phyloP scores from a whole-genome alignment of 495 filamentous ascomycete genomes.

The Lindgomyces ingoldianus region DNA sequence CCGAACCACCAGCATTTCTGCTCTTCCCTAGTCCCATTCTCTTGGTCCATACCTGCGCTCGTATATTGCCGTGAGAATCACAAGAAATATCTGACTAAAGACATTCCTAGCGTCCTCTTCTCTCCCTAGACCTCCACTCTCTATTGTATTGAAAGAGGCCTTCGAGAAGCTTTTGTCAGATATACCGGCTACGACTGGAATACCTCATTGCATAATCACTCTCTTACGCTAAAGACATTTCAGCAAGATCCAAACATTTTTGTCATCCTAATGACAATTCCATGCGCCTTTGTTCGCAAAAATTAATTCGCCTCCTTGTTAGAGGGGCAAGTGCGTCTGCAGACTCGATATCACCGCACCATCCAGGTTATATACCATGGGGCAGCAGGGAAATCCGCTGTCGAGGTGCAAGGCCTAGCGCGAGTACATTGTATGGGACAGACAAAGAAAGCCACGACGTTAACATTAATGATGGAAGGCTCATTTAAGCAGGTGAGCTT shows the following conservation, averaged over 20 bases:
- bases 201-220: slow-evolving; percentile 28
- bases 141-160: slow-evolving; percentile 43
- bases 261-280: slow-evolving; percentile 23
- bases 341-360: slow-evolving; percentile 20
- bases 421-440: slow-evolving; percentile 17
- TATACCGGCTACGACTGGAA: slow-evolving; percentile 49
- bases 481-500: slow-evolving; percentile 11
- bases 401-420: slow-evolving; percentile 15
- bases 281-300: slow-evolving; percentile 13
- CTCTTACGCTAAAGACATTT: slow-evolving; percentile 5
- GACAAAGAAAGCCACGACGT: slow-evolving; percentile 6
- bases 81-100: neutral
- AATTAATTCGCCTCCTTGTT: neutral
- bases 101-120: slow-evolving; percentile 52
- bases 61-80: neutral
- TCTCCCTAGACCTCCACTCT: slow-evolving; percentile 51
- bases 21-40: neutral
- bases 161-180: slow-evolving; percentile 39
- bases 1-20: too few relatives aligned
- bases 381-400: slow-evolving; percentile 18
- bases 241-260: slow-evolving; percentile 5
- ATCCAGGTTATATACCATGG: slow-evolving; percentile 13
- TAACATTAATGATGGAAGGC: slow-evolving; percentile 19
- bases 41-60: neutral
- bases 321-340: neutral